phyloP scores from a whole-genome alignment of 169 alveolate genomes.

The Besnoitia besnoiti region DNA sequence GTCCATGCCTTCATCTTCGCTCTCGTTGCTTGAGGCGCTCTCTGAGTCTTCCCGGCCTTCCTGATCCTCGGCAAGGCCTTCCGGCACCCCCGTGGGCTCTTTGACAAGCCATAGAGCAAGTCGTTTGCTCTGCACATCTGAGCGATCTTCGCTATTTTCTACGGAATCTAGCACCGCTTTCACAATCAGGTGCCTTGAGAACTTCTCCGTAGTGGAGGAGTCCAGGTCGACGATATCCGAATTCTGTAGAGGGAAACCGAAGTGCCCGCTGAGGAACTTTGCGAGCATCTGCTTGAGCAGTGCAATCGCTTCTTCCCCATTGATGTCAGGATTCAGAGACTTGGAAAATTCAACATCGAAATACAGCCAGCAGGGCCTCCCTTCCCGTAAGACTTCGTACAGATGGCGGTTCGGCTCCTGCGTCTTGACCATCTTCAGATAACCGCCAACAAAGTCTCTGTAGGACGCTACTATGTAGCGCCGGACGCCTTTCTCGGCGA shows the following conservation, averaged over 20 bases:
- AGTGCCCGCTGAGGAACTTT: slow-evolving; percentile 39
- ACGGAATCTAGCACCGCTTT: slow-evolving; percentile 16
- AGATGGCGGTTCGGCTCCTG: slow-evolving; percentile 30
- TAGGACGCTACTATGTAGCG: slow-evolving; percentile 5
- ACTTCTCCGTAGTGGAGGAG: slow-evolving; percentile 60
- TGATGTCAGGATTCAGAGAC: not conserved
- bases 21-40: not conserved
- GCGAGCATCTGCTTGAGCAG: slow-evolving; percentile 11
- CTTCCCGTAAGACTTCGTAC: slow-evolving; percentile 64
- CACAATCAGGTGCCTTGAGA: slow-evolving; percentile 70
- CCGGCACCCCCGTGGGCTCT: not conserved
- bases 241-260: slow-evolving; percentile 12
- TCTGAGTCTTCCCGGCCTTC: not conserved
- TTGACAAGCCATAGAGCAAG: not conserved
- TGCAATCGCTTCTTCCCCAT: slow-evolving; percentile 42
- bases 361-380: slow-evolving; percentile 71
- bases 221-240: slow-evolving; percentile 58
- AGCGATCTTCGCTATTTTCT: not conserved
- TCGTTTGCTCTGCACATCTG: not conserved
- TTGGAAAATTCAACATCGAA: slow-evolving; percentile 70
- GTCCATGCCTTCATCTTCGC: not conserved
- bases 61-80: not conserved
- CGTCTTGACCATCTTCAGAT: not conserved
- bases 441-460: slow-evolving; percentile 3
- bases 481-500: not conserved